Conservation (phyloP, 2,329 filamentous ascomycete species). For the Harringtonia aguacate region DNA sequence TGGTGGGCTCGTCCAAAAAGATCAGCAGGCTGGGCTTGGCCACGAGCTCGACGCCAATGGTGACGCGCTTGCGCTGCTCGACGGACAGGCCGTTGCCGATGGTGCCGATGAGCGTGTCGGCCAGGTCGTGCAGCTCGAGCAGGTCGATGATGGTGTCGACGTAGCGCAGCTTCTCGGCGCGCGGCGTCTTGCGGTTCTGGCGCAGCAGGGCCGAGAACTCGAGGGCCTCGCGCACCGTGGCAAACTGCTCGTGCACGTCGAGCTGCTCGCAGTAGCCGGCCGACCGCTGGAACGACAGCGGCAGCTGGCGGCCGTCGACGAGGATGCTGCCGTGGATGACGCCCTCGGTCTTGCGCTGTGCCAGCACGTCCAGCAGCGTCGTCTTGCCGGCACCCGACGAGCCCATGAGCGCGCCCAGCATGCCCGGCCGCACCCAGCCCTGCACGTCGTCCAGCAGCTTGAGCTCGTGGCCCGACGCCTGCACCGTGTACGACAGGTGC, state of each 20-base stretch:
- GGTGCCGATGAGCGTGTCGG: constrained; percentile 34
- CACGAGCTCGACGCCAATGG: constrained; percentile 51
- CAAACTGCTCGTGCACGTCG: constrained; percentile 62
- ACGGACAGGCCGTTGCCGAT: constrained; percentile 42
- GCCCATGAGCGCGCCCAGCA: constrained; percentile 70
- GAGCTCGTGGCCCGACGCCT: constrained; percentile 49
- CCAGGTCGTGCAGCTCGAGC: constrained; percentile 35
- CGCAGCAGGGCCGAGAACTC: constrained; percentile 64
- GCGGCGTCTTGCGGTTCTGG: constrained; percentile 53
- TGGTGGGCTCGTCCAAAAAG: constrained; percentile 53
- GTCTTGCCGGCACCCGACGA: constrained; percentile 78
- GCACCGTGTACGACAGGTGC: constrained; percentile 59
- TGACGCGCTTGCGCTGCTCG: constrained; percentile 44
- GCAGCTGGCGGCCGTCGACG: constrained; percentile 63
- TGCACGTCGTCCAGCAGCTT: constrained; percentile 68
- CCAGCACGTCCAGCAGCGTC: constrained; percentile 72
- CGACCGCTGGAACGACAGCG: constrained; percentile 66
- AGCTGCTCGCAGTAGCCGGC: constrained; percentile 75
- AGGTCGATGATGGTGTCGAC: constrained; percentile 68
- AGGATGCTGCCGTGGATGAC: constrained; percentile 64
- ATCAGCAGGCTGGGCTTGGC: constrained; percentile 48
- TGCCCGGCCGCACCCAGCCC: constrained; percentile 76
- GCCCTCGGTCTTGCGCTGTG: constrained; percentile 68
- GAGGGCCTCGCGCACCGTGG: constrained; percentile 67
- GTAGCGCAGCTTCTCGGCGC: constrained; percentile 61